Evolutionary conservation across 2,329 filamentous ascomycete genomes (phyloP).

Genomic region (Biscogniauxia mediterranea): DNA sequence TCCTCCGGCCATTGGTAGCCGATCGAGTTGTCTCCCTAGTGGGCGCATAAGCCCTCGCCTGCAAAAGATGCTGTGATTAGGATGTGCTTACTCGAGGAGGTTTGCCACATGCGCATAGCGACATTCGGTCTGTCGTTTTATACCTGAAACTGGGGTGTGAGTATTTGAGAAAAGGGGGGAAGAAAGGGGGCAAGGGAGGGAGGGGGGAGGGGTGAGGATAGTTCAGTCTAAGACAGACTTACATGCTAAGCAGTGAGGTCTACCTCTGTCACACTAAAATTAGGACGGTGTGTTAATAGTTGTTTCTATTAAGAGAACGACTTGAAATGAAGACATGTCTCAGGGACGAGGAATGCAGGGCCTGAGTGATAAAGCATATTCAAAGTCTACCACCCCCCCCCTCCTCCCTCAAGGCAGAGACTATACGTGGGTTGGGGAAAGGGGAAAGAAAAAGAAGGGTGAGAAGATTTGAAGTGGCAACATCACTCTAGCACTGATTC

Average conservation of each 20-base stretch:
- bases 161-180: constrained; percentile 1
- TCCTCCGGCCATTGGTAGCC: constrained; percentile 78
- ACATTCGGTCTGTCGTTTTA: constrained; percentile 75
- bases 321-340: not conserved
- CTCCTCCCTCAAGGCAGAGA: not conserved
- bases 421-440: not conserved
- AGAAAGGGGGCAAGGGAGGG: no score
- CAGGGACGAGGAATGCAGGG: not conserved
- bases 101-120: constrained; percentile 75
- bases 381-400: not conserved
- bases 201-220: constrained; percentile 3
- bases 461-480: no score
- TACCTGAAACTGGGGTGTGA: constrained; percentile 49
- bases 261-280: constrained; percentile 67
- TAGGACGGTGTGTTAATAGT: not conserved
- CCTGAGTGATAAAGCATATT: not conserved
- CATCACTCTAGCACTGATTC: not conserved
- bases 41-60: constrained; percentile 8
- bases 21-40: constrained; percentile 57
- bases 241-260: constrained; percentile 68
- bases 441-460: not conserved
- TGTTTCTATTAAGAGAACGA: not conserved
- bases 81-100: constrained; percentile 63
- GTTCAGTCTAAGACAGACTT: constrained; percentile 30
- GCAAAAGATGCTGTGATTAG: not conserved